phyloP scores from a whole-genome alignment of 345 rosid genomes.

The Lumnitzera racemosa region DNA sequence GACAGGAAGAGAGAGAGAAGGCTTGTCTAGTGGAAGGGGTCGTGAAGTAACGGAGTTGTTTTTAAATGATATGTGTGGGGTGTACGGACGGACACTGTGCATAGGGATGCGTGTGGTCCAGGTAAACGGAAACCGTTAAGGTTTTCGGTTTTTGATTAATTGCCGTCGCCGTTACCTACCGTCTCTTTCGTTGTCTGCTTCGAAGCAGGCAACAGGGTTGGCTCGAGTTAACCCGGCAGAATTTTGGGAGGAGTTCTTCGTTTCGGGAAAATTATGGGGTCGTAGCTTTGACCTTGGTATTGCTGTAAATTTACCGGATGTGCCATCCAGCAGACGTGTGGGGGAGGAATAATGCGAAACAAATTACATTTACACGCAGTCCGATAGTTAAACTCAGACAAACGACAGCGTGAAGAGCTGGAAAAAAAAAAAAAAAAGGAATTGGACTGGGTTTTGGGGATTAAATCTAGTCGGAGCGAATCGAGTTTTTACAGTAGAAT shows the following conservation, averaged over 20 bases:
- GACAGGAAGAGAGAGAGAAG: too few relatives aligned
- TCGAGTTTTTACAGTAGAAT: too few relatives aligned
- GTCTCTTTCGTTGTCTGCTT: conserved; percentile 55
- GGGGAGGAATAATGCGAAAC: too few relatives aligned
- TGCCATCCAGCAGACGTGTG: conserved; percentile 11
- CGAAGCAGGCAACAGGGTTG: conserved; percentile 56
- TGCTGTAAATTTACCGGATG: background rate
- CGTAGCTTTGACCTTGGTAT: conserved; percentile 10
- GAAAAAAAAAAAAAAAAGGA: too few relatives aligned
- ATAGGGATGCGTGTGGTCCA: conserved; percentile 22
- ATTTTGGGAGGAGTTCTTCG: conserved; percentile 19
- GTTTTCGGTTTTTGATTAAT: background rate
- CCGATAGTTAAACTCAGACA: too few relatives aligned
- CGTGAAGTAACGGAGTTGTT: conserved; percentile 7
- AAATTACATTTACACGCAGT: too few relatives aligned
- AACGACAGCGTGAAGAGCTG: too few relatives aligned
- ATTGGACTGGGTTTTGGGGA: too few relatives aligned
- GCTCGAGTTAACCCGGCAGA: conserved; percentile 47
- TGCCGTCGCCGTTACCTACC: conserved; percentile 32
- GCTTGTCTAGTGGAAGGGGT: background rate
- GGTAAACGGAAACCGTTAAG: conserved; percentile 22
- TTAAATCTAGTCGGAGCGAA: too few relatives aligned
- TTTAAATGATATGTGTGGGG: background rate
- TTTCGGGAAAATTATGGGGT: background rate
- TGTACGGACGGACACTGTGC: background rate